Percentiles rank a stretch among this genome's conserved stretches.
phyloP scores from a whole-genome alignment of 148 eudicot species.

The Drosera capensis region DNA sequence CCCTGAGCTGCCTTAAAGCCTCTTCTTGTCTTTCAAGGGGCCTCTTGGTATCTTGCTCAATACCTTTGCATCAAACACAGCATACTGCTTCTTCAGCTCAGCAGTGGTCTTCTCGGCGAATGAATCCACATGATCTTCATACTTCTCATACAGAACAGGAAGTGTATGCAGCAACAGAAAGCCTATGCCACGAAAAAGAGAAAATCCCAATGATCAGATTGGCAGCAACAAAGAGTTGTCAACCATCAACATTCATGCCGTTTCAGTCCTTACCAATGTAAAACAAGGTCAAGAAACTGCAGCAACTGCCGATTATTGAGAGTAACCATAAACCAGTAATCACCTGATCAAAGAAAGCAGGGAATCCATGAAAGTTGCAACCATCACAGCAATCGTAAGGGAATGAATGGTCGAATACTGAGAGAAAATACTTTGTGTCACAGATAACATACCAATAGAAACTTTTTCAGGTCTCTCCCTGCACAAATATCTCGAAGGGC shows the following conservation, averaged over 20 bases:
- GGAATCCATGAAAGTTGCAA: not conserved
- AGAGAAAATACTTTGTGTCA: not conserved
- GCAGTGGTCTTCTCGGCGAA: constrained; percentile 68
- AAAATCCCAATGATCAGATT: not conserved
- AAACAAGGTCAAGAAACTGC: constrained; percentile 15
- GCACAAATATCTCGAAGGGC: constrained; percentile 35
- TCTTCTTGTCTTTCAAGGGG: constrained; percentile 44
- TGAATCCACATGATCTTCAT: constrained; percentile 64
- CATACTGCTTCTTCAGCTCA: constrained; percentile 73
- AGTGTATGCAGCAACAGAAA: constrained; percentile 55
- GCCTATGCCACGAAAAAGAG: constrained; percentile 15
- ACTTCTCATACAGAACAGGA: constrained; percentile 68
- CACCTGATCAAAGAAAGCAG: constrained; percentile 4
- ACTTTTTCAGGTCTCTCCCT: constrained; percentile 52
- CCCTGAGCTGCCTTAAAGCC: constrained; percentile 11
- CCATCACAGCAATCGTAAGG: not conserved
- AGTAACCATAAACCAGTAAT: constrained; percentile 10
- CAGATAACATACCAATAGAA: constrained; percentile 27
- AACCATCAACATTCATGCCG: not conserved
- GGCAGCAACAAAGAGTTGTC: not conserved
- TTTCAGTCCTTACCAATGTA: constrained; percentile 2
- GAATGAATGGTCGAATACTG: not conserved
- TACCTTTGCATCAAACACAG: constrained; percentile 60
- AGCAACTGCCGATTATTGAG: constrained; percentile 13
- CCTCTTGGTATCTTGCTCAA: constrained; percentile 80